Evolutionary conservation across 768 basidiomycete species (phyloP).

Genomic region (Pisolithus marmoratus): DNA sequence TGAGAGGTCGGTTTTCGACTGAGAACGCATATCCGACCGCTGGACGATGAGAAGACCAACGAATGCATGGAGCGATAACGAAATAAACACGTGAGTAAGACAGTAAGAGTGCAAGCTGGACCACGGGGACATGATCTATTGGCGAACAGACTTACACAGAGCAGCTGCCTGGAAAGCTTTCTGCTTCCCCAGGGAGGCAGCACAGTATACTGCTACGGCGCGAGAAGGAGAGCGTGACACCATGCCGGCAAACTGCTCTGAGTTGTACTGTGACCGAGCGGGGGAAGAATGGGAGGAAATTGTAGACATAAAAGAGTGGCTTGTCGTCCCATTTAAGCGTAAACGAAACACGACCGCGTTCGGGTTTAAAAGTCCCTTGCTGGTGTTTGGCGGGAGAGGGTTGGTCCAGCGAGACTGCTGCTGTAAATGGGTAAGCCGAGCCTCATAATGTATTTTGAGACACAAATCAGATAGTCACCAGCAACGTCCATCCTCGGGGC

Average conservation of each 20-base stretch:
- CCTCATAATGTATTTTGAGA: background rate
- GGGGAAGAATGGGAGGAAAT: conserved; percentile 2
- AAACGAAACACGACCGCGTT: background rate
- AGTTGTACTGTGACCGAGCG: background rate
- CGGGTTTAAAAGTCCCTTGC: background rate
- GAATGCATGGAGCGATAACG: background rate
- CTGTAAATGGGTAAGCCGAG: background rate
- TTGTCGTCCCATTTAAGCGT: conserved; percentile 22
- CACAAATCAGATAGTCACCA: background rate
- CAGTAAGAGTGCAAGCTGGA: background rate
- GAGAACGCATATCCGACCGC: conserved; percentile 75
- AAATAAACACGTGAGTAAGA: background rate
- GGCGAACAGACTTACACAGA: conserved; percentile 44
- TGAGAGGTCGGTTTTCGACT: conserved; percentile 49
- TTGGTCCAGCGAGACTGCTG: conserved; percentile 19
- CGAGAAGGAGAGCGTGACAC: conserved; percentile 26
- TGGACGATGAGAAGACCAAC: conserved; percentile 17
- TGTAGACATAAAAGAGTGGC: conserved; percentile 10
- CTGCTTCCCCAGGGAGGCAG: conserved; percentile 60
- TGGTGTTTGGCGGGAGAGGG: background rate
- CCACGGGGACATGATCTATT: background rate
- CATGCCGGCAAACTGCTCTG: conserved; percentile 17
- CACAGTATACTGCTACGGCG: conserved; percentile 81
- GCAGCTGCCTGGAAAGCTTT: conserved; percentile 65
- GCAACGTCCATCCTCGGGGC: background rate